Evolutionary conservation across 495 filamentous ascomycete species (phyloP).

Genomic region (Articulospora tetracladia): DNA sequence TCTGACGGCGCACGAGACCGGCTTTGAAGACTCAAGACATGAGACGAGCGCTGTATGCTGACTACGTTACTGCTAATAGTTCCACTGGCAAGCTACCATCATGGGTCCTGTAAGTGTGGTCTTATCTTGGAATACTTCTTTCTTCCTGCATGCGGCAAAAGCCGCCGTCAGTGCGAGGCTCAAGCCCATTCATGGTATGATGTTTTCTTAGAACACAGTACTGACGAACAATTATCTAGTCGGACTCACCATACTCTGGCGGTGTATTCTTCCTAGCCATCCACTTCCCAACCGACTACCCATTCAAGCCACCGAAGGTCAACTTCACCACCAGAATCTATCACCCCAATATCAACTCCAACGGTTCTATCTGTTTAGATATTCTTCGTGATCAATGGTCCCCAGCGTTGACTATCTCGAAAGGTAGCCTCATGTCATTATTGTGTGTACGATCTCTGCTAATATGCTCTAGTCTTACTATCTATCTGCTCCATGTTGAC

Average conservation of each 20-base stretch:
- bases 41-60: conserved; percentile 15
- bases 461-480: conserved; percentile 61
- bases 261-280: conserved; percentile 98
- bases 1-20: conserved; percentile 16
- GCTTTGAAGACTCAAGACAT: conserved; percentile 3
- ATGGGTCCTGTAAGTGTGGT: conserved; percentile 90
- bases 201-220: conserved; percentile 6
- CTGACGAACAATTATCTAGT: conserved; percentile 43
- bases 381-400: conserved; percentile 99
- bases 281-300: conserved; percentile 99
- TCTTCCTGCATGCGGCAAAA: conserved; percentile 7
- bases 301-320: conserved; percentile 99
- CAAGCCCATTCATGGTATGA: conserved; percentile 13
- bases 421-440: conserved; percentile 59
- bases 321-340: conserved; percentile 99
- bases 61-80: conserved; percentile 50
- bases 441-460: not conserved
- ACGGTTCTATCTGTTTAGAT: conserved; percentile 97
- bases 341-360: conserved; percentile 99
- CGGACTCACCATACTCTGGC: conserved; percentile 93
- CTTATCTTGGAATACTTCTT: conserved; percentile 19
- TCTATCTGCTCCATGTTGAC: conserved; percentile 99
- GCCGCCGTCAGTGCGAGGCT: conserved; percentile 12
- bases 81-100: conserved; percentile 99
- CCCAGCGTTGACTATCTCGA: conserved; percentile 95